Evolutionary conservation across 2,329 filamentous ascomycete species (phyloP).

Genomic region (Chrysosporium queenslandicum): DNA sequence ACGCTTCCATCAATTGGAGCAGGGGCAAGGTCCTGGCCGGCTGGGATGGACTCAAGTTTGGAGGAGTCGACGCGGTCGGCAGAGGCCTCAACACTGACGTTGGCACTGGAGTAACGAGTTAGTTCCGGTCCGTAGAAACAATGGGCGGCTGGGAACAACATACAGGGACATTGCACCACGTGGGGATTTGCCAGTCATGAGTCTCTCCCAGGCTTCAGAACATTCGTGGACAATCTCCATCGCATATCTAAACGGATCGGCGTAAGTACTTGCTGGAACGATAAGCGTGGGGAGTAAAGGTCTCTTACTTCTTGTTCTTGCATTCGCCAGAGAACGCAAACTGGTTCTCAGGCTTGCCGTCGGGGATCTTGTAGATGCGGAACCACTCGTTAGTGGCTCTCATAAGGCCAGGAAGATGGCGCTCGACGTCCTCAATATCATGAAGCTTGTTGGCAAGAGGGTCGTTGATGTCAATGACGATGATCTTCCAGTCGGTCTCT

Average conservation of each 20-base stretch:
- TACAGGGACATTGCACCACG: slow-evolving; percentile 72
- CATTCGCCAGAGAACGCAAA: slow-evolving; percentile 99
- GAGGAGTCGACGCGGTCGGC: slow-evolving; percentile 57
- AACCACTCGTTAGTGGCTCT: slow-evolving; percentile 99
- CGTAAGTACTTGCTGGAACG: slow-evolving; percentile 15
- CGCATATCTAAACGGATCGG: slow-evolving; percentile 59
- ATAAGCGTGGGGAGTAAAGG: background rate
- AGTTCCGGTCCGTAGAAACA: background rate
- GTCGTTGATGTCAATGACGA: slow-evolving; percentile 97
- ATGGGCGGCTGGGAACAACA: slow-evolving; percentile 33
- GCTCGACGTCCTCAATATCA: slow-evolving; percentile 97
- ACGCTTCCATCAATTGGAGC: slow-evolving; percentile 92
- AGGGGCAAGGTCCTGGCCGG: slow-evolving; percentile 67
- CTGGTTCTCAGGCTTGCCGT: slow-evolving; percentile 99
- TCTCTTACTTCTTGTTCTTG: slow-evolving; percentile 96
- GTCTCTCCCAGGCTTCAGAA: slow-evolving; percentile 90
- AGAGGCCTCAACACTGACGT: slow-evolving; percentile 66
- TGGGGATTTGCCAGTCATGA: slow-evolving; percentile 80
- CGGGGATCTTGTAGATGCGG: slow-evolving; percentile 99
- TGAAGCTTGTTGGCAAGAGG: slow-evolving; percentile 92
- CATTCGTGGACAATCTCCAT: slow-evolving; percentile 94
- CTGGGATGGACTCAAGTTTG: slow-evolving; percentile 66
- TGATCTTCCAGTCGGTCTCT: slow-evolving; percentile 99
- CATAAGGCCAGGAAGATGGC: slow-evolving; percentile 91
- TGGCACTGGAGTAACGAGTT: slow-evolving; percentile 51